Conservation (phyloP, 1,139 yeast genomes). For the Oligophagozyma castellii region DNA sequence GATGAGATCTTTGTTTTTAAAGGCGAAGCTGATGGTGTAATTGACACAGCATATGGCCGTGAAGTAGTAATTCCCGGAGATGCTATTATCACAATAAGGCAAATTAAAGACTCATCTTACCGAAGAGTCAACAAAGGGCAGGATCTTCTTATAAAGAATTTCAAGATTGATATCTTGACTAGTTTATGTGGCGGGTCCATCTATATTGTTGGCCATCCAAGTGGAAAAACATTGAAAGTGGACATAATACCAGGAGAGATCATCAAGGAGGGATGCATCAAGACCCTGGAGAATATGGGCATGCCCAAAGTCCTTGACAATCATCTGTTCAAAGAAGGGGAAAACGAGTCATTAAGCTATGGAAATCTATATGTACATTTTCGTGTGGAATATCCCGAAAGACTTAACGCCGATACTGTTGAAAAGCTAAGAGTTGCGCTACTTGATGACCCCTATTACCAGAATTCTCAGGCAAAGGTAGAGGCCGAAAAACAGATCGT, state of each 20-base stretch:
- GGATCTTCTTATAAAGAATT: constrained; percentile 11
- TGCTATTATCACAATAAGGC: constrained; percentile 35
- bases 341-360: constrained; percentile 2
- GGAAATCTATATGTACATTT: constrained; percentile 20
- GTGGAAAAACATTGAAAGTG: constrained; percentile 14
- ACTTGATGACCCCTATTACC: constrained; percentile 8
- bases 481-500: too few species aligned
- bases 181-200: constrained; percentile 22
- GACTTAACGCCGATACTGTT: constrained; percentile 12
- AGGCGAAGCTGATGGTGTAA: constrained; percentile 54
- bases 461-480: too few species aligned
- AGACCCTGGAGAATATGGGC: constrained; percentile 17
- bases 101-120: constrained; percentile 12
- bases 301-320: constrained; percentile 15
- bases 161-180: constrained; percentile 14
- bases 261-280: constrained; percentile 12
- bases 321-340: neutral
- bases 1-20: constrained; percentile 39
- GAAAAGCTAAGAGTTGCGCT: constrained; percentile 8
- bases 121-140: constrained; percentile 7
- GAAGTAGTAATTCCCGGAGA: constrained; percentile 45
- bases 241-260: constrained; percentile 19
- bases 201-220: constrained; percentile 17
- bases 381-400: constrained; percentile 14
- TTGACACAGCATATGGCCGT: constrained; percentile 21